Evolutionary conservation across 1,139 yeast genomes (phyloP), one percentile per base, ranked within the genome.

Genomic region (Yamadazyma epiphylla): DNA sequence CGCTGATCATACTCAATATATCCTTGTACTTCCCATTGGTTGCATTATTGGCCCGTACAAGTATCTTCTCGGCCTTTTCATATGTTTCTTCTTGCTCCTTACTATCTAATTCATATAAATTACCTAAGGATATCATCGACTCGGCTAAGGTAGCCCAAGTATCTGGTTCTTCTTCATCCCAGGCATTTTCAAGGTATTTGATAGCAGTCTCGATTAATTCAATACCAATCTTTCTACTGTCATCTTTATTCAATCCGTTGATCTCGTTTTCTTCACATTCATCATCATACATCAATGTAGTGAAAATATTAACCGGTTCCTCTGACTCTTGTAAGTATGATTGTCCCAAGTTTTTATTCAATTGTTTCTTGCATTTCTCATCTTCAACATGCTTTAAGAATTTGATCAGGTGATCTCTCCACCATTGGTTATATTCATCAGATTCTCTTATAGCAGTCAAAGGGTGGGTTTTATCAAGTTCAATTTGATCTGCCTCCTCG

Each of bases 131-230:
- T 22, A 89, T 84, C 50, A 77, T 68, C 1, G 94, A 89, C 53
- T 91, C 97, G 3, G 96, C 96, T 26, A 83, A 63, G 42, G 74
- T 74, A 5, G 80, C 95, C 83, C 91, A 82, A 6, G 82, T 67
- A 36, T 80, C 82, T 0, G 95, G 95, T 22, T 81, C 86, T 30
- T 80, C 86, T 19, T 76, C 77, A 31, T 78, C 76, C 51, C 80
- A 76, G 1, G 88, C 81, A 36, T 64, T 58, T 35, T 66, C 58
- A 33, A 86, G 62, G 45, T 74, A 71, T 24, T 64, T 59, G 22
- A 85, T 58, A 0, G 95, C 94, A 16, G 57, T 57, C n/a, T 55
- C 46, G 15, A 80, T 70, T 30, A 70, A 56, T 3, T 64, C 58
- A 28, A 72, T 62, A 1, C 87, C 81, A 24, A 64, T 58, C 20